A percentile compares a stretch with the other conserved stretches of the same genome.
Conservation (phyloP, 768 basidiomycete species). For the Phlebiopsis flavidoalba region DNA sequence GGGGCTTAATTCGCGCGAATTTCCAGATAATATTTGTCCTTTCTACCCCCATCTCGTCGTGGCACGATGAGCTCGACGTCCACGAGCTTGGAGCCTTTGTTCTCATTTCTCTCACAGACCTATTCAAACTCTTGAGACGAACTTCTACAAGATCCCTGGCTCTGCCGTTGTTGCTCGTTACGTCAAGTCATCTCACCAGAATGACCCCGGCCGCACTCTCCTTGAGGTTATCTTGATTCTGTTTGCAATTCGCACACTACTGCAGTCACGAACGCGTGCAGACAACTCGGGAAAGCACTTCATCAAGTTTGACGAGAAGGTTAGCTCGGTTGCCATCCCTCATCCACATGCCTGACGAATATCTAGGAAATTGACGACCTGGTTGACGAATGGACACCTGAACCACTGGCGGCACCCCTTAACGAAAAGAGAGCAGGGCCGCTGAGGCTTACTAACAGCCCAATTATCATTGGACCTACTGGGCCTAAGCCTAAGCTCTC, state of each 20-base stretch:
- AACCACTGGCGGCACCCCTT: slow-evolving; percentile 68
- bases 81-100: slow-evolving; percentile 44
- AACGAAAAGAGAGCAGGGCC: slow-evolving; percentile 42
- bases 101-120: slow-evolving; percentile 60
- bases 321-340: slow-evolving; percentile 25
- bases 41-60: slow-evolving; percentile 9
- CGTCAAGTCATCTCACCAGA: slow-evolving; percentile 90
- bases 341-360: background rate
- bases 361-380: slow-evolving; percentile 91
- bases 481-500: slow-evolving; percentile 80
- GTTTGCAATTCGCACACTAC: slow-evolving; percentile 85
- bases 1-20: slow-evolving; percentile 9
- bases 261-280: slow-evolving; percentile 84
- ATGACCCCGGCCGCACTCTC: slow-evolving; percentile 90
- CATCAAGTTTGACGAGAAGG: slow-evolving; percentile 88
- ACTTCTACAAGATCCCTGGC: slow-evolving; percentile 74
- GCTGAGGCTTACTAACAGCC: slow-evolving; percentile 67
- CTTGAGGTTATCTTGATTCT: slow-evolving; percentile 85
- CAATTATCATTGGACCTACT: slow-evolving; percentile 73
- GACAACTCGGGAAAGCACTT: slow-evolving; percentile 85
- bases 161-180: slow-evolving; percentile 85
- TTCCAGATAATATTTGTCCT: background rate
- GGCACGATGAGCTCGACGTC: slow-evolving; percentile 31
- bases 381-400: slow-evolving; percentile 92
- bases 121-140: slow-evolving; percentile 54